These are phyloP conservation scores for Raffaelea arxii DNA, from an alignment of 2,329 filamentous ascomycete genomes.

Conservation along the genomic window DNA sequence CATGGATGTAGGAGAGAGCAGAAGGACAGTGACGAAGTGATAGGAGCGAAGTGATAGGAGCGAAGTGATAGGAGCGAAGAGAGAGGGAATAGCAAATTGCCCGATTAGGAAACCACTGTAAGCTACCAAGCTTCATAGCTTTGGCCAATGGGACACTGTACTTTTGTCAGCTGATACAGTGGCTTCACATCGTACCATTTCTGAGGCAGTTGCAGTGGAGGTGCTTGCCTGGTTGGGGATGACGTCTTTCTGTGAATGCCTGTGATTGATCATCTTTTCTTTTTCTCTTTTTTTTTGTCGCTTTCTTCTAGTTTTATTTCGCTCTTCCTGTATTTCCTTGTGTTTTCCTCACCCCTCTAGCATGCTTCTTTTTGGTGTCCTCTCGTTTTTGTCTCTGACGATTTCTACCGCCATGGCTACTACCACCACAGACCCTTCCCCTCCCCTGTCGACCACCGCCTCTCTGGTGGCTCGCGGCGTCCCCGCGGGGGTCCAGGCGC, in stretches of 20 bases:
- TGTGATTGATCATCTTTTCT: neutral
- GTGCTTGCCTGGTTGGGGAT: too few relatives aligned
- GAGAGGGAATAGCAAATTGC: too few relatives aligned
- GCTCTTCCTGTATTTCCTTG: neutral
- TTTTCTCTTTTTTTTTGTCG: neutral
- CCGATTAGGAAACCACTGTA: neutral
- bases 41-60: too few relatives aligned
- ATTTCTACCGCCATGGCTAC: neutral
- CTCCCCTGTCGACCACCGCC: neutral
- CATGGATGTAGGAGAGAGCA: too few relatives aligned
- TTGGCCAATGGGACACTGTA: conserved; percentile 50
- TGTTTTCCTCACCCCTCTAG: neutral
- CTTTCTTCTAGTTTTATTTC: neutral
- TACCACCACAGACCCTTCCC: too few relatives aligned
- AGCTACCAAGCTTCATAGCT: conserved; percentile 20
- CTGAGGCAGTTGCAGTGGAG: too few relatives aligned
- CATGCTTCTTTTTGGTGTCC: neutral
- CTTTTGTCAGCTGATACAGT: conserved; percentile 13
- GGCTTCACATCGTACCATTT: too few relatives aligned
- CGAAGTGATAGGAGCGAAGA: too few relatives aligned
- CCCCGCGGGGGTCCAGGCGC: conserved; percentile 1
- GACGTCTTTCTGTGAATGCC: neutral
- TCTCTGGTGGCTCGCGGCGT: neutral
- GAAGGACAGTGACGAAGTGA: too few relatives aligned
- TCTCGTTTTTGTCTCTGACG: neutral